A percentile compares a stretch with the other conserved stretches of the same genome.
These are phyloP conservation scores for Verbascum thapsus DNA, from an alignment of 257 asterid species.

Conservation along the genomic window DNA sequence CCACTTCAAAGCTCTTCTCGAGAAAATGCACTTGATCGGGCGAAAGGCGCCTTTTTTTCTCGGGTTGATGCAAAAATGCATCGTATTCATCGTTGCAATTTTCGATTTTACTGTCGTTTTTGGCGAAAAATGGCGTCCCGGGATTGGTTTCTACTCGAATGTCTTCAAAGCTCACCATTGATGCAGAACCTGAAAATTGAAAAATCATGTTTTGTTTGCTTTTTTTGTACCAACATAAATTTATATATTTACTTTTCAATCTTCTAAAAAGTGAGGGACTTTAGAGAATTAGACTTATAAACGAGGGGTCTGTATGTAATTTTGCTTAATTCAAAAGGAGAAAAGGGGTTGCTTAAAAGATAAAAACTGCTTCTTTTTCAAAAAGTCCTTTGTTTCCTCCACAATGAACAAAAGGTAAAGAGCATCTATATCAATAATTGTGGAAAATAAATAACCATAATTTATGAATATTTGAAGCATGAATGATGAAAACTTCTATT, in stretches of 20 bases:
- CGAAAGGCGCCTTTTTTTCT: constrained; percentile 69
- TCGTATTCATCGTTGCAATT: constrained; percentile 44
- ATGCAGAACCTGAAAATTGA: constrained; percentile 42
- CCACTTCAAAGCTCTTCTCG: constrained; percentile 78
- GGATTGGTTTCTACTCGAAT: constrained; percentile 23
- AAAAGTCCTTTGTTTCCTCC: background rate
- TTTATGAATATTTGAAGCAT: background rate
- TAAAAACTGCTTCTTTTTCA: background rate
- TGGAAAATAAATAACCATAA: background rate
- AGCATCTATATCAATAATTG: background rate
- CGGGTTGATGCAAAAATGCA: constrained; percentile 49
- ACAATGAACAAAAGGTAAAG: background rate
- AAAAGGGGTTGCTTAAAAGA: background rate
- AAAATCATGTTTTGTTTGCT: no score
- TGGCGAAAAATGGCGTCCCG: constrained; percentile 31
- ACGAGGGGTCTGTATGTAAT: no score
- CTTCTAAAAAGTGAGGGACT: no score
- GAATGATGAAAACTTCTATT: background rate
- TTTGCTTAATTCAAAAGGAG: no score
- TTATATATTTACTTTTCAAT: no score
- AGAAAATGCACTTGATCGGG: constrained; percentile 73
- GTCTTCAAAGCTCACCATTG: constrained; percentile 53
- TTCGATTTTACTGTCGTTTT: constrained; percentile 32
- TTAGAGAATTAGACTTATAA: no score
- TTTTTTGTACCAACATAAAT: no score